phyloP scores from a whole-genome alignment of 306 rosid genomes.

The Mimosa pudica region DNA sequence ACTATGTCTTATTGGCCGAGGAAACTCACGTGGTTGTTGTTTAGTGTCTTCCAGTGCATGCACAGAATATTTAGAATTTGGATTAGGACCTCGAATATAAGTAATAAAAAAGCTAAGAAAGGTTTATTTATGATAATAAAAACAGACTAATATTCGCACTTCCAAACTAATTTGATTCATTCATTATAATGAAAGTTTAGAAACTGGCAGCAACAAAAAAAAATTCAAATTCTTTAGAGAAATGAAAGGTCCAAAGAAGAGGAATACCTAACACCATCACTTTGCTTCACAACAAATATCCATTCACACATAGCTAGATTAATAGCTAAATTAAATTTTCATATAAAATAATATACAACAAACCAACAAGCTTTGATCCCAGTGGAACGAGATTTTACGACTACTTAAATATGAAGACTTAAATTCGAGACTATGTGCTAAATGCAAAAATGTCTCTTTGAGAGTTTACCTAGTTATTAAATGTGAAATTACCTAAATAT shows the following conservation, averaged over 20 bases:
- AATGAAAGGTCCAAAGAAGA: background rate
- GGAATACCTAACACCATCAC: background rate
- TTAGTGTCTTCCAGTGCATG: background rate
- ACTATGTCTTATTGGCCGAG: background rate
- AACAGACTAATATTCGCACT: background rate
- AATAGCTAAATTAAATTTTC: background rate
- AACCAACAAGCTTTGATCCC: too few species aligned
- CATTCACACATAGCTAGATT: background rate
- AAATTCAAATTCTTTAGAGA: background rate
- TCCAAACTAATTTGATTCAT: slow-evolving; percentile 15
- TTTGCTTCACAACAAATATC: background rate
- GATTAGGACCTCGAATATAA: background rate
- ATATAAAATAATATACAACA: background rate
- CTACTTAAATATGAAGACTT: too few species aligned
- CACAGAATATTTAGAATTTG: slow-evolving; percentile 8
- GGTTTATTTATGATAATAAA: background rate
- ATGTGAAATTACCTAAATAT: too few species aligned
- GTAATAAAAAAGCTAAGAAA: background rate
- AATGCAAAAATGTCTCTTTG: too few species aligned
- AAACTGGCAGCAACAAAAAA: background rate
- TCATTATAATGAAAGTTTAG: slow-evolving; percentile 7
- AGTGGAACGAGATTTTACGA: too few species aligned
- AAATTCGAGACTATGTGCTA: too few species aligned
- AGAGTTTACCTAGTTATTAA: too few species aligned
- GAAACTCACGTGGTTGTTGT: background rate